phyloP scores from a whole-genome alignment of 768 basidiomycete genomes.

The Mycena rebaudengoi region DNA sequence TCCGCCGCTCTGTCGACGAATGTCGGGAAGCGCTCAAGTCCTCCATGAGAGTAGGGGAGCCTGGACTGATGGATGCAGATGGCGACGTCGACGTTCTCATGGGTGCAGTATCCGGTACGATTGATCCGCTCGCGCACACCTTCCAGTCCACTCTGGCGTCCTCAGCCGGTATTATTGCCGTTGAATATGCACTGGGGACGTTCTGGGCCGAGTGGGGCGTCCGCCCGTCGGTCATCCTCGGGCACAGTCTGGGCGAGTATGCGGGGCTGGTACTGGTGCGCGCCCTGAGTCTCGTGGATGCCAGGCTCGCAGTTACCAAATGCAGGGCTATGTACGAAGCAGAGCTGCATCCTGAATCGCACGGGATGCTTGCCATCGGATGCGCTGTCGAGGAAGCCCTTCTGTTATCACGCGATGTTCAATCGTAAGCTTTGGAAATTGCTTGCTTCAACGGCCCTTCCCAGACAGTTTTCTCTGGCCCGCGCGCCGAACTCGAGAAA shows the following conservation, averaged over 20 bases:
- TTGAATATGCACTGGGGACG: constrained; percentile 9
- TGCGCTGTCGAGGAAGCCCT: not conserved
- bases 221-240: not conserved
- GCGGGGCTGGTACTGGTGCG: not conserved
- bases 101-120: not conserved
- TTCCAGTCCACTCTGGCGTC: not conserved
- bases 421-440: not conserved
- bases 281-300: not conserved
- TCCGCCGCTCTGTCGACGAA: not conserved
- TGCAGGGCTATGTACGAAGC: not conserved
- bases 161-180: not conserved
- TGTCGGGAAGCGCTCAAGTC: not conserved
- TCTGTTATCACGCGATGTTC: not conserved
- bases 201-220: constrained; percentile 9
- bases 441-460: constrained; percentile 13
- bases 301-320: constrained; percentile 1
- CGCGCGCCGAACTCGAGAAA: not conserved
- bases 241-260: constrained; percentile 15
- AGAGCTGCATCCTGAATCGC: not conserved
- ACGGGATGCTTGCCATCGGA: not conserved
- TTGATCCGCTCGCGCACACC: not conserved
- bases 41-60: not conserved
- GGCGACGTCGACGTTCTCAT: not conserved
- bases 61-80: not conserved
- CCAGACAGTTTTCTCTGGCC: constrained; percentile 1